Conservation (phyloP, 1,139 yeast genomes). For the Hanseniaspora uvarum region DNA sequence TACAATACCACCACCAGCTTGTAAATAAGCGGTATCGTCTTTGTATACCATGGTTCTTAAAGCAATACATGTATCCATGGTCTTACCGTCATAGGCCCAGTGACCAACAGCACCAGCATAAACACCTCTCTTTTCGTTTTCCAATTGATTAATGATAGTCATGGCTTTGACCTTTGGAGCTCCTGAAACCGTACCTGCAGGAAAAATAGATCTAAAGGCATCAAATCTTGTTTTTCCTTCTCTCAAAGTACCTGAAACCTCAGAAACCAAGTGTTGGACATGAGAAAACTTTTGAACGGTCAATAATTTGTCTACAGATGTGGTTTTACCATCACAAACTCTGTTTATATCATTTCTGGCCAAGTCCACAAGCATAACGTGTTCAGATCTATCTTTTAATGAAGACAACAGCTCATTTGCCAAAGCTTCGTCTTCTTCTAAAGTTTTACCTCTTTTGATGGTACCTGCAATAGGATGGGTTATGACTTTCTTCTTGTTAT, state of each 20-base stretch:
- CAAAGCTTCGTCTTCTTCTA: constrained; percentile 78
- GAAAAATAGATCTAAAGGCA: constrained; percentile 93
- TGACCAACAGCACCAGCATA: constrained; percentile 99
- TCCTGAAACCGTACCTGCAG: constrained; percentile 97
- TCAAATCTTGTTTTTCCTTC: constrained; percentile 80
- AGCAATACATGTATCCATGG: constrained; percentile 97
- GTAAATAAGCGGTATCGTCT: constrained; percentile 81
- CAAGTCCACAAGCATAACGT: constrained; percentile 92
- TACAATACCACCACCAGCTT: constrained; percentile 98
- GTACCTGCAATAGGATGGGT: constrained; percentile 99
- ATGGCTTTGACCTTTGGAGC: constrained; percentile 96
- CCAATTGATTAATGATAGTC: constrained; percentile 85
- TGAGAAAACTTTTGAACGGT: constrained; percentile 93
- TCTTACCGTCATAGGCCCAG: constrained; percentile 87
- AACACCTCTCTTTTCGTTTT: constrained; percentile 85
- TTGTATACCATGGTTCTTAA: constrained; percentile 92
- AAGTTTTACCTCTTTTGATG: constrained; percentile 75
- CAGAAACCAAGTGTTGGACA: constrained; percentile 91
- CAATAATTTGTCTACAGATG: constrained; percentile 75
- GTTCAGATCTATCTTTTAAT: constrained; percentile 90
- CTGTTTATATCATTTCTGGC: constrained; percentile 94
- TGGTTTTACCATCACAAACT: constrained; percentile 77
- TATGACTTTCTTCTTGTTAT: constrained; percentile 56
- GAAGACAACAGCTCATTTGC: constrained; percentile 70
- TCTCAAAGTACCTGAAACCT: constrained; percentile 84